These are phyloP conservation scores for Lichtheimia corymbifera DNA, from an alignment of 371 early-diverging fungal species.

Conservation along the genomic window DNA sequence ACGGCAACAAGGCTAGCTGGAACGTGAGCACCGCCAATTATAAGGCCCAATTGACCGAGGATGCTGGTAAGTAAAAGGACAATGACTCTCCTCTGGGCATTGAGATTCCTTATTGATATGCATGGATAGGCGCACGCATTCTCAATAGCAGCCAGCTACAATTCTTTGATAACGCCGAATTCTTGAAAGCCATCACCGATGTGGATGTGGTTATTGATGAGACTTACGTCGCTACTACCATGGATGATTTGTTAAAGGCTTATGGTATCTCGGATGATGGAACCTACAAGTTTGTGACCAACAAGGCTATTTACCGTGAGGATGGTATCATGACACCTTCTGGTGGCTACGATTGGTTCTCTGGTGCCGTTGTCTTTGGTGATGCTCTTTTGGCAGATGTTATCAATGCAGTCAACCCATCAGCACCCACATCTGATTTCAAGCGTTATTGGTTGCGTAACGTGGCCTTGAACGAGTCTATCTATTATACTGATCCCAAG, in stretches of 20 bases:
- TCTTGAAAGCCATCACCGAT: constrained; percentile 55
- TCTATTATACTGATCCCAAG: constrained; percentile 36
- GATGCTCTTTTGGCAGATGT: constrained; percentile 75
- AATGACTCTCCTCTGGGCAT: neutral
- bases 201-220: constrained; percentile 79
- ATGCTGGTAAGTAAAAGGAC: constrained; percentile 55
- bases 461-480: constrained; percentile 55
- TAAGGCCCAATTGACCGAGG: constrained; percentile 61
- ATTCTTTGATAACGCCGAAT: constrained; percentile 44
- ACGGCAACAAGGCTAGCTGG: constrained; percentile 72
- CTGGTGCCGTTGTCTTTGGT: constrained; percentile 64
- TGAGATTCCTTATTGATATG: neutral
- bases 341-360: constrained; percentile 75
- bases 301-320: constrained; percentile 66
- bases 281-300: constrained; percentile 62
- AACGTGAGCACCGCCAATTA: constrained; percentile 55
- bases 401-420: constrained; percentile 63
- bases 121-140: constrained; percentile 37
- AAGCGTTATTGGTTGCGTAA: constrained; percentile 70
- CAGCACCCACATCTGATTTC: constrained; percentile 51
- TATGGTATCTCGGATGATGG: constrained; percentile 49
- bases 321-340: constrained; percentile 65
- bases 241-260: constrained; percentile 51
- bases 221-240: constrained; percentile 51
- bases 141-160: constrained; percentile 21